A percentile compares a stretch with the other conserved stretches of the same genome.
Conservation (phyloP, 2,329 filamentous ascomycete species). For the Colletotrichum lini region DNA sequence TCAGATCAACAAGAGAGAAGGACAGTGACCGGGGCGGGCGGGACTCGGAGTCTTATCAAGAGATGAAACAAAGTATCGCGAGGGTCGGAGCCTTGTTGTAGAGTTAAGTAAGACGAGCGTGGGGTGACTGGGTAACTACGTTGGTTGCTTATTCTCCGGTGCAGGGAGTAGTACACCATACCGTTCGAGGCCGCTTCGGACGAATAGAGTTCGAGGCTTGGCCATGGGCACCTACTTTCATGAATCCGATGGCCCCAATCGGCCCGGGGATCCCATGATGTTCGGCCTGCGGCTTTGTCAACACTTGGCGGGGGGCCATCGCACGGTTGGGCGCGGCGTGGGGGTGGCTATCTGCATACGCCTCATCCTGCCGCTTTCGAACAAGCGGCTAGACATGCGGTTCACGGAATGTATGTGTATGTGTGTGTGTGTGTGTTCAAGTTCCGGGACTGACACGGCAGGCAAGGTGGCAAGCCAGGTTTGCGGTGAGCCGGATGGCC, state of each 20-base stretch:
- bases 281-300: conserved; percentile 26
- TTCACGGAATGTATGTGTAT: not conserved
- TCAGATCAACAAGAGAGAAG: not conserved
- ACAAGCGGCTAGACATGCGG: conserved; percentile 17
- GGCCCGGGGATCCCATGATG: conserved; percentile 18
- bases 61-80: not conserved
- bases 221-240: not conserved
- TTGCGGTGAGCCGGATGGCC: not conserved
- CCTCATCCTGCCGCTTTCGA: conserved; percentile 20
- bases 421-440: conserved; percentile 12
- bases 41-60: not conserved
- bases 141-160: not conserved
- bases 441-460: not conserved
- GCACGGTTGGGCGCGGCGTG: conserved; percentile 24
- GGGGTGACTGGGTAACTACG: not conserved
- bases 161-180: not conserved
- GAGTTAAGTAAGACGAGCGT: no score
- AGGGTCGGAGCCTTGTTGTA: not conserved
- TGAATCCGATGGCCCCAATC: not conserved
- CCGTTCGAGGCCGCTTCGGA: not conserved
- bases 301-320: conserved; percentile 28
- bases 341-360: conserved; percentile 17
- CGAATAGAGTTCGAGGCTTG: conserved; percentile 1
- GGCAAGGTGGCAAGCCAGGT: not conserved
- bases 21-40: not conserved